Evolutionary conservation across 169 alveolate species (phyloP).

Genomic region (Cryptosporidium viatorum): DNA sequence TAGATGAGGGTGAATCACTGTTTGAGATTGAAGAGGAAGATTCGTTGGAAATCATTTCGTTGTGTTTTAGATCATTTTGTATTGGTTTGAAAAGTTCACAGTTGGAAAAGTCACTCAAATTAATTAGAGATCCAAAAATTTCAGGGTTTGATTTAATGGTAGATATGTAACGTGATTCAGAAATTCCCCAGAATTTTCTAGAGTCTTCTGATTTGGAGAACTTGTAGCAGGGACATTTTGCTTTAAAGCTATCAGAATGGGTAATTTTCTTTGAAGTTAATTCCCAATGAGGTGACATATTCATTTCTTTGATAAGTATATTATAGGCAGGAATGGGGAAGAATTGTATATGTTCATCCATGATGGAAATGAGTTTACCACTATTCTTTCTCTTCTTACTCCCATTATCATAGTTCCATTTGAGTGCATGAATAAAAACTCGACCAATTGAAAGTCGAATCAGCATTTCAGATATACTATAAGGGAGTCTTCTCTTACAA

Average conservation of each 20-base stretch:
- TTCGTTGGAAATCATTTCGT: neutral
- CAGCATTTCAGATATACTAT: neutral
- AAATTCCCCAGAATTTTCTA: conserved; percentile 33
- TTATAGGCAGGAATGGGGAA: conserved; percentile 57
- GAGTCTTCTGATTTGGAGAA: conserved; percentile 1
- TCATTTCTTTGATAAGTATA: conserved; percentile 20
- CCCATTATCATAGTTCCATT: conserved; percentile 7
- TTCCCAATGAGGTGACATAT: conserved; percentile 50
- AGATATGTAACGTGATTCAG: conserved; percentile 27
- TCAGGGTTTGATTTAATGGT: conserved; percentile 8
- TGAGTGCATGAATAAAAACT: conserved; percentile 18
- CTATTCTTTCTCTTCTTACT: neutral
- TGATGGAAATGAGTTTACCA: neutral
- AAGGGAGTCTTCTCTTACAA: conserved; percentile 46
- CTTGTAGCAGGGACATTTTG: conserved; percentile 14
- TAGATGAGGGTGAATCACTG: neutral
- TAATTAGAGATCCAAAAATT: neutral
- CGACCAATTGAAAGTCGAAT: conserved; percentile 9
- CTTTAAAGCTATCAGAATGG: conserved; percentile 1
- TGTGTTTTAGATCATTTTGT: neutral
- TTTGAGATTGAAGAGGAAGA: neutral
- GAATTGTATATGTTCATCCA: conserved; percentile 16
- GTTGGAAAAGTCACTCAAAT: neutral
- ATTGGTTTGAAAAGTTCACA: neutral
- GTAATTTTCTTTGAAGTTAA: neutral